Evolutionary conservation across 2,329 filamentous ascomycete species (phyloP).

Genomic region (Penicillium sp.): DNA sequence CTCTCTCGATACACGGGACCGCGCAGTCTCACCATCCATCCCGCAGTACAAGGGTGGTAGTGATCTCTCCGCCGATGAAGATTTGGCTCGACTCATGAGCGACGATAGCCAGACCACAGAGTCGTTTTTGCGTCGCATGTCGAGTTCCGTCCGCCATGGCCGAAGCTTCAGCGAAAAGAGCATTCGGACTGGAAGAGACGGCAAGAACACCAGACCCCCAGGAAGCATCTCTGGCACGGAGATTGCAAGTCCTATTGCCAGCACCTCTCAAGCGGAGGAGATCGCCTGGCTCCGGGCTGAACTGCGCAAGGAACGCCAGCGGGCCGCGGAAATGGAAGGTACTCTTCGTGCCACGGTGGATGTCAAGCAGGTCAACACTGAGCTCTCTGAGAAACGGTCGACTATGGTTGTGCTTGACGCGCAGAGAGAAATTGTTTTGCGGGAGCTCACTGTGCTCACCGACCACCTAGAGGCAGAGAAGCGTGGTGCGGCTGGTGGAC

Average conservation of each 20-base stretch:
- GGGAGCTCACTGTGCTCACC: slow-evolving; percentile 82
- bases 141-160: slow-evolving; percentile 88
- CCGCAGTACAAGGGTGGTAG: slow-evolving; percentile 61
- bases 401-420: slow-evolving; percentile 93
- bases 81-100: slow-evolving; percentile 82
- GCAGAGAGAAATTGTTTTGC: slow-evolving; percentile 91
- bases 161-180: slow-evolving; percentile 73
- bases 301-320: slow-evolving; percentile 74
- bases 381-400: slow-evolving; percentile 85
- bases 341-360: slow-evolving; percentile 56
- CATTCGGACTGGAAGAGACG: slow-evolving; percentile 56
- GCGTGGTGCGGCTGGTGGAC: slow-evolving; percentile 69
- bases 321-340: slow-evolving; percentile 71
- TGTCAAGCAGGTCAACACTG: slow-evolving; percentile 76
- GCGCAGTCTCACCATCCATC: slow-evolving; percentile 61
- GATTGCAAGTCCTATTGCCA: slow-evolving; percentile 67
- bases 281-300: slow-evolving; percentile 63
- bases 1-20: slow-evolving; percentile 44
- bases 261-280: slow-evolving; percentile 59
- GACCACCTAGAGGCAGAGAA: slow-evolving; percentile 85
- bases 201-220: slow-evolving; percentile 67
- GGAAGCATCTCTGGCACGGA: slow-evolving; percentile 51
- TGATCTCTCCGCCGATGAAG: slow-evolving; percentile 92
- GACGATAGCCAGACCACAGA: slow-evolving; percentile 61
- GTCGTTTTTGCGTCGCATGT: slow-evolving; percentile 80